A percentile compares a stretch with the other conserved stretches of the same genome.
Evolutionary conservation across 306 rosid species (phyloP).

Genomic region (Dryas octopetala): DNA sequence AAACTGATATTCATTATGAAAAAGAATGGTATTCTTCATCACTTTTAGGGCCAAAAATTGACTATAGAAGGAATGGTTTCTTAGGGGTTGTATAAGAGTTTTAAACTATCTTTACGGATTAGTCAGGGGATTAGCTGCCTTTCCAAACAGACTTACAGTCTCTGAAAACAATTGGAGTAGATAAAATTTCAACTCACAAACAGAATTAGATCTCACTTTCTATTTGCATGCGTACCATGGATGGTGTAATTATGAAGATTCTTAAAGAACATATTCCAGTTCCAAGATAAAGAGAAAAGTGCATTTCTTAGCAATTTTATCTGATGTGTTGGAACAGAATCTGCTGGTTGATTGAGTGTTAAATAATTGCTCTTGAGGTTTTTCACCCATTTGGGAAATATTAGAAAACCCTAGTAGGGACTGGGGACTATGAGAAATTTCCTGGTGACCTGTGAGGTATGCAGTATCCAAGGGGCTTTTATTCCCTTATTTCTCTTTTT

Average conservation of each 20-base stretch:
- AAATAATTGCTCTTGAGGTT: neutral
- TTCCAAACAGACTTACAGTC: no score
- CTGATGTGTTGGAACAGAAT: neutral
- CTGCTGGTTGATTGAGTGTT: neutral
- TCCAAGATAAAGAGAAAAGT: neutral
- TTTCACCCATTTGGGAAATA: neutral
- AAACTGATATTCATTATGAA: no score
- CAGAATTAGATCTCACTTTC: no score
- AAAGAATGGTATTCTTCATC: no score
- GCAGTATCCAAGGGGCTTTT: neutral
- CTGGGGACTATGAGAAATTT: neutral
- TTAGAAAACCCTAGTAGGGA: neutral
- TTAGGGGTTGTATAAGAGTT: no score
- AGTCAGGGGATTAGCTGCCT: no score
- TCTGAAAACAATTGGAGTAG: no score
- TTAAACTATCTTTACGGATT: no score
- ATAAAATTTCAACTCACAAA: no score
- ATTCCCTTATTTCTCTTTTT: neutral
- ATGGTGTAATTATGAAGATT: neutral
- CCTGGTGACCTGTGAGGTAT: neutral
- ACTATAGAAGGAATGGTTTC: no score
- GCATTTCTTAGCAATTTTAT: neutral
- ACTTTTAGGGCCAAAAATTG: no score
- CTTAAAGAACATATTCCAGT: neutral
- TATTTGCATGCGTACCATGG: no score